Base-by-base conservation (phyloP, 192 early-diverging fungal genomes). In the Linderina pennispora region DNA sequence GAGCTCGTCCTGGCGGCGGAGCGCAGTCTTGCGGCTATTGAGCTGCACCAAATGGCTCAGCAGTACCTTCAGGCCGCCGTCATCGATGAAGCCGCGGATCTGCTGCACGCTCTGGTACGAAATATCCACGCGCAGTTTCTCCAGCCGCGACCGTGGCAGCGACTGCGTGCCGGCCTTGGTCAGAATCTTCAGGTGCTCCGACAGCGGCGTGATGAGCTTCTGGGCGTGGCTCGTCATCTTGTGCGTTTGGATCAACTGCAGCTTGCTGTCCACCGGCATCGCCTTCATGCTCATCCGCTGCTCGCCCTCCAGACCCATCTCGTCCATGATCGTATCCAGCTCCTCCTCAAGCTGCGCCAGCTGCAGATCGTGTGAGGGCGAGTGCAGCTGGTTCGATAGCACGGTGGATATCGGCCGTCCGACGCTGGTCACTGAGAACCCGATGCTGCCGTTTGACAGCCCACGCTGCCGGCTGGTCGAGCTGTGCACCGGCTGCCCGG, bases 271-370 rank as follows among this genome's bases (percentile, higher is more conserved):
- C n/a, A 45, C 16, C 0, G 59, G 55, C 52, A 71, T 50, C 42
- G 47, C 52, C 43, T 63, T 58, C 60, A 71, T 71, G 0, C 55
- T 39, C 54, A 58, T n/a, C 8, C 67, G 59, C 38, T 59, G 67
- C 24, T 55, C 60, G 31, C 48, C 51, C 39, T 50, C 42, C 28
- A 71, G 48, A 3, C 67, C 67, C 60, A 71, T 62, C 3, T 35
- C 44, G 49, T 71, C 67, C 67, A 71, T 71, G 23, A 71, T 54
- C 7, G 60, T 71, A 37, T 63, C 67, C 4, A 71, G 60, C 40
- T 63, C 60, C 43, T 71, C 67, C 4, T 71, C 67, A 23, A 71
- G 38, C 48, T 71, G 67, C 43, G 52, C 52, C 44, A 55, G 13
- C 10, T 63, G 60, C 53, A 59, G 8, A 20, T 70, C 66, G 22